Conservation (phyloP, 2,329 filamentous ascomycete genomes). For the Hypoxylon sp. region DNA sequence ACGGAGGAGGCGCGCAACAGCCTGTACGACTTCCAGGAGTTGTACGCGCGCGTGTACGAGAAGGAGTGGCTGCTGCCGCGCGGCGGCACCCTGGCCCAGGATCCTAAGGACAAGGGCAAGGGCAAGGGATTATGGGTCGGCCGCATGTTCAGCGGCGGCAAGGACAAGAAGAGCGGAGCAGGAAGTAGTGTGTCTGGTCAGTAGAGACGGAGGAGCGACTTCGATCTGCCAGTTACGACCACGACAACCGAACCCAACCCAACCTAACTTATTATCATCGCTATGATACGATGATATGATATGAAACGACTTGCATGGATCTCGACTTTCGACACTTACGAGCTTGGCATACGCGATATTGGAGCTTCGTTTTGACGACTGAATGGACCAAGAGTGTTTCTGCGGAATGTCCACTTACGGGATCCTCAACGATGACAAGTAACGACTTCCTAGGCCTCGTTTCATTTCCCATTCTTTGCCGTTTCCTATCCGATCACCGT, state of each 20-base stretch:
- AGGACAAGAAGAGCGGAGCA: constrained; percentile 14
- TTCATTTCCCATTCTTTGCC: not conserved
- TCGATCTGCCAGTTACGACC: not conserved
- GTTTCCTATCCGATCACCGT: not conserved
- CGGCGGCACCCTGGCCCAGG: constrained; percentile 47
- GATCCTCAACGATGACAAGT: not conserved
- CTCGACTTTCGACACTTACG: not conserved
- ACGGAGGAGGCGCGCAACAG: constrained; percentile 63
- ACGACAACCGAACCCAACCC: too few species aligned
- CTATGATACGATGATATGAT: too few species aligned
- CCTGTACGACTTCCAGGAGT: constrained; percentile 62
- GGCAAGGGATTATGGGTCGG: constrained; percentile 48
- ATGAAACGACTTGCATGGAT: not conserved
- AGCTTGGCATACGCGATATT: not conserved
- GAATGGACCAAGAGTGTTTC: not conserved
- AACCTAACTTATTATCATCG: too few species aligned
- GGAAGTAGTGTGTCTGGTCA: too few species aligned
- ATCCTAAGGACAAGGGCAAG: constrained; percentile 10
- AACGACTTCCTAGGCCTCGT: not conserved
- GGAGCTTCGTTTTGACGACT: not conserved
- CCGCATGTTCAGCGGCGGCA: constrained; percentile 44
- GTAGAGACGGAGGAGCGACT: not conserved
- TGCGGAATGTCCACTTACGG: not conserved
- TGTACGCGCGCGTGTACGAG: constrained; percentile 58
- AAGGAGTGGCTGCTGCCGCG: constrained; percentile 57